Evolutionary conservation across 805 yeast genomes (phyloP).

Genomic region (Ogataea paraovalis): DNA sequence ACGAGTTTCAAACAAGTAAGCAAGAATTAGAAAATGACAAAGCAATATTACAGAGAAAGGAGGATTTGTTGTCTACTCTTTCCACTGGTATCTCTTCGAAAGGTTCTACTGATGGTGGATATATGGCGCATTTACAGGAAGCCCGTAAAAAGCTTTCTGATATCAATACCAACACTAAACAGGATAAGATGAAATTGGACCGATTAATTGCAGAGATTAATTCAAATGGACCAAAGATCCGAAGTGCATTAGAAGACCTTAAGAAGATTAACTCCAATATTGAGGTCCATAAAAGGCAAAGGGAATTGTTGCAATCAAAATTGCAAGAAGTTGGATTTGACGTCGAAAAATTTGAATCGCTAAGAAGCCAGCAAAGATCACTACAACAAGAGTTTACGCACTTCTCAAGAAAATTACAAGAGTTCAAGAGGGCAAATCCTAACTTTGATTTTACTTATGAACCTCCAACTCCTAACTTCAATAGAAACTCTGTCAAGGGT

Average conservation of each 20-base stretch:
- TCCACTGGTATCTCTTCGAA: constrained; percentile 87
- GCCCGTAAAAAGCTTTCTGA: constrained; percentile 54
- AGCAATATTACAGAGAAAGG: constrained; percentile 51
- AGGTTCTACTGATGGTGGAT: constrained; percentile 76
- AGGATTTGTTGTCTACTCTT: constrained; percentile 75
- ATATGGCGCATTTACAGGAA: constrained; percentile 63
- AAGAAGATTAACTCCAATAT: constrained; percentile 40
- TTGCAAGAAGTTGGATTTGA: constrained; percentile 56
- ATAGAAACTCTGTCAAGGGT: constrained; percentile 69
- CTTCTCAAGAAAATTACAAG: constrained; percentile 46
- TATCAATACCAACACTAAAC: constrained; percentile 52
- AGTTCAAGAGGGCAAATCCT: constrained; percentile 58
- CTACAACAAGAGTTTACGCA: constrained; percentile 42
- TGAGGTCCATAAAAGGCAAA: constrained; percentile 36
- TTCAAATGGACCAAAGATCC: constrained; percentile 43
- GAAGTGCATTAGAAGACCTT: constrained; percentile 50
- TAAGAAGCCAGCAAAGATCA: constrained; percentile 43
- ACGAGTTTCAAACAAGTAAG: constrained; percentile 42
- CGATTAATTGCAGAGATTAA: constrained; percentile 52
- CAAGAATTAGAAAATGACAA: constrained; percentile 42
- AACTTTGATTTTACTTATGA: constrained; percentile 73
- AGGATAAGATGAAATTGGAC: constrained; percentile 52
- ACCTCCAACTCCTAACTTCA: constrained; percentile 58
- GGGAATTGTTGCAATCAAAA: constrained; percentile 36
- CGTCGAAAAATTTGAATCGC: constrained; percentile 37